These are phyloP conservation scores for Solioccasus polychromus DNA, from an alignment of 768 basidiomycete species.

Conservation along the genomic window DNA sequence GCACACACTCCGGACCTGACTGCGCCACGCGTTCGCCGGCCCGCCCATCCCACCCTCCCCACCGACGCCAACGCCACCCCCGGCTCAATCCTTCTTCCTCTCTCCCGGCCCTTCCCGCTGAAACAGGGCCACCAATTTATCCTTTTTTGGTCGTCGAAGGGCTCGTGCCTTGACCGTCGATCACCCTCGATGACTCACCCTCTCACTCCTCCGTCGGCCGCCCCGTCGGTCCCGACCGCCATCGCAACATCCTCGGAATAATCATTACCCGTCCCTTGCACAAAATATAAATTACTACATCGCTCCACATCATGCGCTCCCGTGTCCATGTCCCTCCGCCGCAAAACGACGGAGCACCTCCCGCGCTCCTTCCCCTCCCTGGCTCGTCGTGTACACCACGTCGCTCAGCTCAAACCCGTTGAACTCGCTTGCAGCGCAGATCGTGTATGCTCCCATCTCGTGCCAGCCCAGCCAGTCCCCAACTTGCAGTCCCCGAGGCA, in stretches of 20 bases:
- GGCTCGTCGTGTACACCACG: conserved; percentile 76
- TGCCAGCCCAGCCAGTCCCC: conserved; percentile 99
- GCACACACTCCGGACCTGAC: conserved; percentile 25
- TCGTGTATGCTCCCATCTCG: conserved; percentile 99
- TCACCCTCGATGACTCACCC: conserved; percentile 27
- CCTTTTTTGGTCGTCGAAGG: conserved; percentile 22
- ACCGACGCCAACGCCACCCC: conserved; percentile 21
- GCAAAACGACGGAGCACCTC: conserved; percentile 50
- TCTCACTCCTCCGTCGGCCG: conserved; percentile 14
- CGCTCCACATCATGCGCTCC: conserved; percentile 10
- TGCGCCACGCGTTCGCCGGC: conserved; percentile 13
- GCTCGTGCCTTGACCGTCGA: conserved; percentile 30
- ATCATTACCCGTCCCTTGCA: conserved; percentile 14
- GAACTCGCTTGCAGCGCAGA: conserved; percentile 95
- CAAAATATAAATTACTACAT: conserved; percentile 13
- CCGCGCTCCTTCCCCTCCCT: conserved; percentile 50
- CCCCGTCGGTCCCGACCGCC: conserved; percentile 9
- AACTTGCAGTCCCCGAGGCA: conserved; percentile 71
- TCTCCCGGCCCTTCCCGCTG: conserved; percentile 16
- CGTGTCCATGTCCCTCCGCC: conserved; percentile 38
- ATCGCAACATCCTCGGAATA: background rate
- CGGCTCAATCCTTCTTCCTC: conserved; percentile 16
- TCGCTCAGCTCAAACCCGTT: conserved; percentile 85
- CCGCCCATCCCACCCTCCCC: conserved; percentile 20
- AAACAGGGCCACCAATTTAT: conserved; percentile 21